These are phyloP conservation scores for Cryptococcus sp. DNA, from an alignment of 1,284 basidiomycete genomes.

Conservation along the genomic window DNA sequence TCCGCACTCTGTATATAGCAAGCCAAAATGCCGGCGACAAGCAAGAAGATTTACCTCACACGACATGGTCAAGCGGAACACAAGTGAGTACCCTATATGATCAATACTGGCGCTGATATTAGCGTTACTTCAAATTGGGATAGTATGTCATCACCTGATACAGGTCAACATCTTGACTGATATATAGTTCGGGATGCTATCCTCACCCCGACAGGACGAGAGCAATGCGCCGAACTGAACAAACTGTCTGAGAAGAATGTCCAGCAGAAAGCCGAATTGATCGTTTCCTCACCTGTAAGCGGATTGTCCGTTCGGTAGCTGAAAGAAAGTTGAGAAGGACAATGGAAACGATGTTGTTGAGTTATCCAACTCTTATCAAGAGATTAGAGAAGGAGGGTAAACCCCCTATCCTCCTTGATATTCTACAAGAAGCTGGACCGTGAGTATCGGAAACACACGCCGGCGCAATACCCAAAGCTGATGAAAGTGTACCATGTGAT, in stretches of 20 bases:
- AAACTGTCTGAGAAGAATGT: conserved; percentile 32
- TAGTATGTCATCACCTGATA: conserved; percentile 25
- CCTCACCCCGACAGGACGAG: conserved; percentile 39
- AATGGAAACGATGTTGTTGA: conserved; percentile 45
- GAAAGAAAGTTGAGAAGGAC: conserved; percentile 36
- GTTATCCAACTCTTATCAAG: conserved; percentile 33
- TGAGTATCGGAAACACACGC: conserved; percentile 20
- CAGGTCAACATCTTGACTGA: background rate
- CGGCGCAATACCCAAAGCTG: background rate
- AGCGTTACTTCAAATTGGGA: conserved; percentile 44
- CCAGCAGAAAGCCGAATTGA: conserved; percentile 39
- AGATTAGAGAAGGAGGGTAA: conserved; percentile 35
- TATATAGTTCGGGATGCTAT: conserved; percentile 42
- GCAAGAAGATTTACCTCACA: conserved; percentile 42
- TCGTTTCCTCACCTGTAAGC: conserved; percentile 42
- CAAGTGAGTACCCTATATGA: too few species aligned
- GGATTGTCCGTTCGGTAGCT: background rate
- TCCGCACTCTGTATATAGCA: background rate
- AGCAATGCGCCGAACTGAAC: conserved; percentile 37
- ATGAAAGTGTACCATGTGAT: conserved; percentile 39
- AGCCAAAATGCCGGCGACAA: conserved; percentile 4
- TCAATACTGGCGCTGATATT: too few species aligned
- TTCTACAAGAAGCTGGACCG: conserved; percentile 44
- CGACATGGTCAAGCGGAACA: conserved; percentile 48
- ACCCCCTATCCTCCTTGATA: conserved; percentile 39